Base-by-base conservation (phyloP, 1,284 basidiomycete genomes). In the Leccinum griseonigrum region DNA sequence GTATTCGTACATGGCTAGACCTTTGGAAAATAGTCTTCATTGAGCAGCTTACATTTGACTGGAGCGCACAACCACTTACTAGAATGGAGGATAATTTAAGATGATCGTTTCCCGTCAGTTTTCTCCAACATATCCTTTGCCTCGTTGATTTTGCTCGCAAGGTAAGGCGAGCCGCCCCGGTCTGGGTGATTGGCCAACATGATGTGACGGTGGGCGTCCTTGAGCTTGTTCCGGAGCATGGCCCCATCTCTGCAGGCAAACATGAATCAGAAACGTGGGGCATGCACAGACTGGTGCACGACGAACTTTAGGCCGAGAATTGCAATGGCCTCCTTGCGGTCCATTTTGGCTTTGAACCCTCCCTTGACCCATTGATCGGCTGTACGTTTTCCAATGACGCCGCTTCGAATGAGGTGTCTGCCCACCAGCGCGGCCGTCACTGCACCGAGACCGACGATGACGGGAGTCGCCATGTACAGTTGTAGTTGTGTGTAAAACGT, bases 131-230 rank as follows among this genome's bases (percentile, higher is more conserved):
- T 67, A 67, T 94, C 91, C 72, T 93, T 94, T 0, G 94, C 95
- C 72, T 97, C 95, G 76, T 97, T 97, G 61, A 97, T 94, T 82
- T 97, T 98, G 72, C 94, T 96, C n/a, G 97, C 97, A 46, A 99
- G 79, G 76, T 97, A 98, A 1, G 97, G 97, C 11, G 94, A 92
- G 34, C 97, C 97, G 50, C 96, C 96, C 65, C 96, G 84, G 80
- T 98, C 96, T 16, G 97, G 97, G 77, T 98, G 95, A 77, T 98
- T 98, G 28, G 93, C 90, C 54, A 97, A 83, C 94, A 97, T 97
- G 68, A 97, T 91, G 52, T 88, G 85, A 58, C 95, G 85, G 76
- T 97, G 95, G 0, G 94, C 93, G 70, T 96, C 94, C 78, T 97
- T 96, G 64, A 96, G 76, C 72, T 83, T 86, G 55, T 75, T 84